Evolutionary conservation across 2,329 filamentous ascomycete species (phyloP).

Genomic region (Colletotrichum euphorbiae): DNA sequence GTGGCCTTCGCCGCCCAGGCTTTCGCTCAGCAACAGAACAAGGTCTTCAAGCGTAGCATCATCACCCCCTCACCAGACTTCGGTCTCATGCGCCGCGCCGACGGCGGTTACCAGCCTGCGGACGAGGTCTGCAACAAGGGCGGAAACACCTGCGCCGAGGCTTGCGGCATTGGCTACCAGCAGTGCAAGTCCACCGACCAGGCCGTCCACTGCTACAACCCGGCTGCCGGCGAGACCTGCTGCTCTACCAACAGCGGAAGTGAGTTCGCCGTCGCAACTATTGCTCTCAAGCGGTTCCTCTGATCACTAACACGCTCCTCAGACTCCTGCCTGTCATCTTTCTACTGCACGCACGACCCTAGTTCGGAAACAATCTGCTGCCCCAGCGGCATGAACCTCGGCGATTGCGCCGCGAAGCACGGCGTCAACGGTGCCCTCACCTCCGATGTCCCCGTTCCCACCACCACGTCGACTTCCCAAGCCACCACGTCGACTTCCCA

Average conservation of each 20-base stretch:
- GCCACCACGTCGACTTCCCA: slow-evolving; percentile 43
- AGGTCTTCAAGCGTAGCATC: slow-evolving; percentile 51
- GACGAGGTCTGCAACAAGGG: slow-evolving; percentile 61
- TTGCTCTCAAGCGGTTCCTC: neutral
- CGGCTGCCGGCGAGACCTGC: slow-evolving; percentile 63
- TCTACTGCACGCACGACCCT: slow-evolving; percentile 70
- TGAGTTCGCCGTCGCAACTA: slow-evolving; percentile 51
- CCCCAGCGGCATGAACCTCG: slow-evolving; percentile 65
- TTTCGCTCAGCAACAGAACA: slow-evolving; percentile 37
- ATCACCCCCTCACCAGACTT: slow-evolving; percentile 49
- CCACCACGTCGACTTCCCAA: slow-evolving; percentile 44
- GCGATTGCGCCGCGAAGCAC: slow-evolving; percentile 65
- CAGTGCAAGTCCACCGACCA: slow-evolving; percentile 62
- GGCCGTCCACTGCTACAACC: slow-evolving; percentile 69
- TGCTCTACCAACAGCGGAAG: slow-evolving; percentile 68
- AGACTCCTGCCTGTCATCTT: slow-evolving; percentile 72
- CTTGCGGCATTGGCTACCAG: slow-evolving; percentile 63
- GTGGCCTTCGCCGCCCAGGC: slow-evolving; percentile 40
- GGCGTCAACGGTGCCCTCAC: slow-evolving; percentile 61
- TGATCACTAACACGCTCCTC: slow-evolving; percentile 18
- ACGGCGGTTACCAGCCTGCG: slow-evolving; percentile 61
- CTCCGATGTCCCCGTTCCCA: slow-evolving; percentile 56
- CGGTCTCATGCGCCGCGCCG: slow-evolving; percentile 58
- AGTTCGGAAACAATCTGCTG: slow-evolving; percentile 69
- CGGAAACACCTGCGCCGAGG: slow-evolving; percentile 62